A percentile compares a stretch with the other conserved stretches of the same genome.
Conservation (phyloP, 768 basidiomycete genomes). For the Serendipita sp. region DNA sequence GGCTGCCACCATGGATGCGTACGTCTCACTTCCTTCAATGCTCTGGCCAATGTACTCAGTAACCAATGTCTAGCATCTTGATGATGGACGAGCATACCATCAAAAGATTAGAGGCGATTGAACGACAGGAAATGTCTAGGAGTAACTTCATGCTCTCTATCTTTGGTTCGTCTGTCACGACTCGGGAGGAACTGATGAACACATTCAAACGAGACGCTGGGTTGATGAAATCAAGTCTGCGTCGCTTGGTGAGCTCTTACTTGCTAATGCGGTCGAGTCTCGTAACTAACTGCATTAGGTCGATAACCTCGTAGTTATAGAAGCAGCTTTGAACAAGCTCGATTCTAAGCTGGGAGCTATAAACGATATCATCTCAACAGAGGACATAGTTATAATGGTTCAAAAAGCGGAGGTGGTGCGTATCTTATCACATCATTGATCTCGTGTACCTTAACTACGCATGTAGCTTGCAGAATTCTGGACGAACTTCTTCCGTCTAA, state of each 20-base stretch:
- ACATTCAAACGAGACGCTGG: constrained; percentile 1
- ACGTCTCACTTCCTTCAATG: background rate
- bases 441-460: background rate
- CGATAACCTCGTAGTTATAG: background rate
- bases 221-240: background rate
- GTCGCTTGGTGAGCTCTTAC: background rate
- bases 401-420: background rate
- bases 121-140: background rate
- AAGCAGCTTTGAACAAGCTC: background rate
- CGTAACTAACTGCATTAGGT: background rate
- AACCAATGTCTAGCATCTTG: background rate
- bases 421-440: background rate
- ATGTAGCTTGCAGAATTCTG: background rate
- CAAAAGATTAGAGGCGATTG: background rate
- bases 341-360: background rate
- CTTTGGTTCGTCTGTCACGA: background rate
- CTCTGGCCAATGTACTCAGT: background rate
- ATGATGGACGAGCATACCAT: background rate
- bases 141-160: background rate
- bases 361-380: background rate
- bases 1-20: background rate
- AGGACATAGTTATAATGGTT: background rate
- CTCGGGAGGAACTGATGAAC: background rate
- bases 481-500: background rate
- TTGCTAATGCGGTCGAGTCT: background rate